Base-by-base conservation (phyloP, 2,329 filamentous ascomycete species). In the Fusarium sp. region DNA sequence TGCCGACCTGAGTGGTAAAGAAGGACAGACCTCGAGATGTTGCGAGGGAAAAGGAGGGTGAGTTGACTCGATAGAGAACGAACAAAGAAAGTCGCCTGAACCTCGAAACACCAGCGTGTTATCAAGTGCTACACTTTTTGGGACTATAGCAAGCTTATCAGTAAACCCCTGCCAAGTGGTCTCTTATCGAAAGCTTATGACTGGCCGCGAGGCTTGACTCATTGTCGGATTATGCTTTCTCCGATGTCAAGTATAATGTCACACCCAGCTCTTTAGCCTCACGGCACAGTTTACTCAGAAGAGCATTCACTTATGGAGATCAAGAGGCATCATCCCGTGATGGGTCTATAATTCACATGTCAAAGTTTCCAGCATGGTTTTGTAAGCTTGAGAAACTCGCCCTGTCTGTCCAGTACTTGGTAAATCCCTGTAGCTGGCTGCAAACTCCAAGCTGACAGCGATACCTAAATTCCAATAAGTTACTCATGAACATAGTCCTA, bases 41-140 rank as follows among this genome's bases (percentile, higher is more conserved):
- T 66, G 57, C 25, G 40, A 46, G 66, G 38, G 57, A 42, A 42
- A 42, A 71, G 53, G 63, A 50, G 65, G 25, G 32, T 52, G 40
- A 54, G 44, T 59, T 32, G 57, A 47, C 47, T 32, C 30, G 49
- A 56, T 23, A 28, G 50, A 59, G 65, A 60, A 71, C 37, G 67
- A 60, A 75, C 40, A 67, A 73, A 60, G 60, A 65, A 65, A 69
- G 38, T 62, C 53, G 35, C 38, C 62, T 66, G 54, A 42, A 25
- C 67, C 56, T 38, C 64, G 71, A 74, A 72, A 74, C 79, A 80
- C 80, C 80, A 82, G 80, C 80, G 80, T 82, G 80, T 82, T 82
- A 82, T 79, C 75, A 81, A 77, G 74, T 68, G 53, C 66, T 60
- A 70, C 60, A 74, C 71, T 70, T 63, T 72, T 75, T 64, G 54